Percentiles rank a stretch among this genome's conserved stretches.
Conservation (phyloP, 768 basidiomycete species). For the Boletus subparvulus region DNA sequence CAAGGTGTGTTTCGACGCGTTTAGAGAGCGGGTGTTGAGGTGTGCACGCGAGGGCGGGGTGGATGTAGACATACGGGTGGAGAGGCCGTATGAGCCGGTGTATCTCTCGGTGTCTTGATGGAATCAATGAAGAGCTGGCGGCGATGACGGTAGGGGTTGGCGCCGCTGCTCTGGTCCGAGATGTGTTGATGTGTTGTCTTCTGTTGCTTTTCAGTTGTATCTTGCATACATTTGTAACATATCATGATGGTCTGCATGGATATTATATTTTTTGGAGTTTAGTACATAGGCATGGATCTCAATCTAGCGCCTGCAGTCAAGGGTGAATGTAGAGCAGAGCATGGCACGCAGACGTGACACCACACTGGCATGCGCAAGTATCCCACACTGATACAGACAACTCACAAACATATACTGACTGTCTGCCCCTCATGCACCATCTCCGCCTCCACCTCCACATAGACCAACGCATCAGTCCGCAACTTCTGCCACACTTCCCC, state of each 20-base stretch:
- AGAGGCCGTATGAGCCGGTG: conserved; percentile 27
- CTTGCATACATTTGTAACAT: background rate
- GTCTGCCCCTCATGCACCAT: background rate
- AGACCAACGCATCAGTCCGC: background rate
- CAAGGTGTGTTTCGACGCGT: conserved; percentile 20
- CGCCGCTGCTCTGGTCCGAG: too few species aligned
- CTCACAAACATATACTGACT: conserved; percentile 1
- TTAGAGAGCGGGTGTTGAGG: conserved; percentile 18
- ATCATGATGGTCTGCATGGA: too few species aligned
- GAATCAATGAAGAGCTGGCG: background rate
- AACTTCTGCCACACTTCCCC: conserved; percentile 4
- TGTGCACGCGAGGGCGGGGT: conserved; percentile 25
- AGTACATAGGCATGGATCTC: too few species aligned
- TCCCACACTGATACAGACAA: background rate
- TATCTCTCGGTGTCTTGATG: conserved; percentile 20
- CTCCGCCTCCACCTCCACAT: background rate
- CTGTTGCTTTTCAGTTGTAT: background rate
- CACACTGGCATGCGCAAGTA: too few species aligned
- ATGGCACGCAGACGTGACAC: too few species aligned
- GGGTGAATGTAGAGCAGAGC: too few species aligned
- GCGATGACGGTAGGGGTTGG: background rate
- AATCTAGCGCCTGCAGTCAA: too few species aligned
- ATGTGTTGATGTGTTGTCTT: background rate
- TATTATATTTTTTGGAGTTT: too few species aligned
- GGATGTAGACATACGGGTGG: conserved; percentile 24